These are phyloP conservation scores for Vickermania ingenoplastis DNA, from an alignment of 208 protist genomes.

Conservation along the genomic window DNA sequence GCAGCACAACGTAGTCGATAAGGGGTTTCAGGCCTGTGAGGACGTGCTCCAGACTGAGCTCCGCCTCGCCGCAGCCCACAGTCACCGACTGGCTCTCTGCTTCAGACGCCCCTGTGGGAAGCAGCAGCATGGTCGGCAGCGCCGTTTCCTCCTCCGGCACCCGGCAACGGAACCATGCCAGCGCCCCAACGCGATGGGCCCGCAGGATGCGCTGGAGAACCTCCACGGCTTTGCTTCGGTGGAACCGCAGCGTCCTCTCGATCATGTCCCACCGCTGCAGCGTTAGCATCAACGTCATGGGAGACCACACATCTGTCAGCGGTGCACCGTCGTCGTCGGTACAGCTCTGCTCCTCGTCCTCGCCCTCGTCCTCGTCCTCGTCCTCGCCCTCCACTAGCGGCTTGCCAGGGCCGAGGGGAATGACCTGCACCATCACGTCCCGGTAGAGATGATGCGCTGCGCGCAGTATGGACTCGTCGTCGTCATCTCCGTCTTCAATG, in stretches of 20 bases:
- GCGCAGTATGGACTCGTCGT: constrained; percentile 6
- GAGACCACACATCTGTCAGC: constrained; percentile 51
- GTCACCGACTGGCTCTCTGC: too few species aligned
- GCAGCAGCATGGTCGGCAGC: background rate
- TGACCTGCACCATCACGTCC: constrained; percentile 48
- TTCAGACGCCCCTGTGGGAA: background rate
- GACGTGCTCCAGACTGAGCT: background rate
- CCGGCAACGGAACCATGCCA: too few species aligned
- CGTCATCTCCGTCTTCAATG: background rate
- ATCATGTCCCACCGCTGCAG: constrained; percentile 29
- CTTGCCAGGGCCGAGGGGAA: constrained; percentile 36
- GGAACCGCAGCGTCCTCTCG: constrained; percentile 36
- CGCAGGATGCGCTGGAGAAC: constrained; percentile 20
- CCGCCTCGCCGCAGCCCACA: too few species aligned
- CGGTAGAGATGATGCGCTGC: constrained; percentile 32
- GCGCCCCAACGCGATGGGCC: constrained; percentile 2
- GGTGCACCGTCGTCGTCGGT: too few species aligned
- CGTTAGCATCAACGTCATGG: constrained; percentile 53
- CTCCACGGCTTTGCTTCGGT: constrained; percentile 30
- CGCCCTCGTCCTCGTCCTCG: constrained; percentile 11
- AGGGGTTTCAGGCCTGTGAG: background rate
- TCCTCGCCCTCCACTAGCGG: constrained; percentile 21
- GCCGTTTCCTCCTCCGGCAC: background rate
- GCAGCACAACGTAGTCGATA: background rate
- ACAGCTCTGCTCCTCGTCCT: background rate